Conservation (phyloP, 768 basidiomycete species). For the Mycena leptocephala region DNA sequence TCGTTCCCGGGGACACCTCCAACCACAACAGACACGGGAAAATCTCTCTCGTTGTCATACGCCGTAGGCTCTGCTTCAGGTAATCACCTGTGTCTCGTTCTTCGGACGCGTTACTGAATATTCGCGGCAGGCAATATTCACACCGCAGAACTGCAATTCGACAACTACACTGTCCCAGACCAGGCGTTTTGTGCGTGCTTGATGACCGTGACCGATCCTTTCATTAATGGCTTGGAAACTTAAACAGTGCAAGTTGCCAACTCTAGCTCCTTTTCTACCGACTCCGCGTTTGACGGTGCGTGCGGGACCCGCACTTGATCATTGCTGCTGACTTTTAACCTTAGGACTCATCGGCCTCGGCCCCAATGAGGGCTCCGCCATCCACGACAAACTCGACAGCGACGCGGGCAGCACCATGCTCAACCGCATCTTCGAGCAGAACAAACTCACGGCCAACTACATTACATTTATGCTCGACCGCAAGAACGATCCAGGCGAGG, state of each 20-base stretch:
- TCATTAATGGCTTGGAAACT: neutral
- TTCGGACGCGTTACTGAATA: neutral
- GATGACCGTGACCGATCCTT: slow-evolving; percentile 25
- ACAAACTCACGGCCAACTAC: slow-evolving; percentile 71
- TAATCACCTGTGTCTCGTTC: slow-evolving; percentile 38
- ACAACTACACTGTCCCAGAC: slow-evolving; percentile 59
- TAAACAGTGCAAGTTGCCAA: slow-evolving; percentile 58
- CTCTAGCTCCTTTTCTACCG: slow-evolving; percentile 32
- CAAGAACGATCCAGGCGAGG: slow-evolving; percentile 51
- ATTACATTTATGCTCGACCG: slow-evolving; percentile 79
- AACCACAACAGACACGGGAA: slow-evolving; percentile 54
- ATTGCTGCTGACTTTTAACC: slow-evolving; percentile 27
- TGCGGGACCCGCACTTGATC: neutral
- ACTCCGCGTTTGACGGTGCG: slow-evolving; percentile 29
- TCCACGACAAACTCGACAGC: slow-evolving; percentile 54
- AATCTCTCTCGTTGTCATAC: slow-evolving; percentile 59
- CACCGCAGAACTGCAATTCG: slow-evolving; percentile 60
- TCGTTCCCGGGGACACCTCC: slow-evolving; percentile 54
- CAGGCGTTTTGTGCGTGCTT: slow-evolving; percentile 64
- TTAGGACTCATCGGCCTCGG: slow-evolving; percentile 72
- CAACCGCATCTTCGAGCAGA: slow-evolving; percentile 76
- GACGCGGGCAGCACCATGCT: slow-evolving; percentile 68
- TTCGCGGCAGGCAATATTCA: slow-evolving; percentile 59
- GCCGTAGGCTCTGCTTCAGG: slow-evolving; percentile 70
- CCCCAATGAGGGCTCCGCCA: slow-evolving; percentile 68